Conservation (phyloP, 169 alveolate genomes). For the Miamiensis avidus region DNA sequence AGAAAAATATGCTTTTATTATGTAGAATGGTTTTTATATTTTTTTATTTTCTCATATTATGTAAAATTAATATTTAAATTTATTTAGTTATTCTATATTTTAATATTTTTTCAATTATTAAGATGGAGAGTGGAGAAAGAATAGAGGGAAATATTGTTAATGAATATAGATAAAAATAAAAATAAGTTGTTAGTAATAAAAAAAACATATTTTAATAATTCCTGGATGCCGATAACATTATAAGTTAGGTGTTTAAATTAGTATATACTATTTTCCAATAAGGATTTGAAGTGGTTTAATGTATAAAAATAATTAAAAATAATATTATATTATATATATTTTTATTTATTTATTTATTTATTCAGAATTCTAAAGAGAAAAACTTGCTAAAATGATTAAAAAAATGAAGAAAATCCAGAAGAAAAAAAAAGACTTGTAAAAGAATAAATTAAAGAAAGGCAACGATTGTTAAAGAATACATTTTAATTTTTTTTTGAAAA, state of each 20-base stretch:
- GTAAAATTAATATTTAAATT: background rate
- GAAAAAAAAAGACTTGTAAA: conserved; percentile 5
- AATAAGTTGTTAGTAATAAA: background rate
- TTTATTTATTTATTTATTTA: no score
- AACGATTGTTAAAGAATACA: conserved; percentile 12
- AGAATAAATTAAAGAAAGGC: conserved; percentile 32
- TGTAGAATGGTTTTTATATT: conserved; percentile 11
- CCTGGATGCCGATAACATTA: conserved; percentile 8
- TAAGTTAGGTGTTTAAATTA: conserved; percentile 15
- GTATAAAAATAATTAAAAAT: no score
- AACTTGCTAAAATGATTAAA: background rate
- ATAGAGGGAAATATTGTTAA: conserved; percentile 9
- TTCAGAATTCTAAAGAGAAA: background rate
- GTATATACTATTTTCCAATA: conserved; percentile 30
- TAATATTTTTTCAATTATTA: background rate
- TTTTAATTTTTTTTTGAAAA: conserved; percentile 36
- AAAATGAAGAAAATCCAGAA: conserved; percentile 18
- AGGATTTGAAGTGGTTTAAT: background rate
- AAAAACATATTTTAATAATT: conserved; percentile 1
- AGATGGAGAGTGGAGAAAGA: conserved; percentile 19
- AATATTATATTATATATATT: no score
- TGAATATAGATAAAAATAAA: background rate
- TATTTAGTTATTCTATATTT: background rate
- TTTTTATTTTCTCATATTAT: conserved; percentile 4
- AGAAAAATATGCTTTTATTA: background rate